Conservation (phyloP, 2,329 filamentous ascomycete genomes). For the Talaromyces sp. region DNA sequence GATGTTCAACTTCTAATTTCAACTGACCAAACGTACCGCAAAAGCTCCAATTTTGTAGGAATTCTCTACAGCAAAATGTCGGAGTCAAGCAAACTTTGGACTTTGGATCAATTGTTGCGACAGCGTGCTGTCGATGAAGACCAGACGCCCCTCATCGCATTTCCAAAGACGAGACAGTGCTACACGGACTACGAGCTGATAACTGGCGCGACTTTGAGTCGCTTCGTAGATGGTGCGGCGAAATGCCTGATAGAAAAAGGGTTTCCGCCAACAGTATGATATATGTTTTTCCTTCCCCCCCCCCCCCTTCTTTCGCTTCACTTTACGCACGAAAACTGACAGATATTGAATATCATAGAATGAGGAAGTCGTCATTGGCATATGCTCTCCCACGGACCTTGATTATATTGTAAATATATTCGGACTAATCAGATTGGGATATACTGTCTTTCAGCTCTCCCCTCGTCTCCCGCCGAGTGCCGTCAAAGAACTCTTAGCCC, state of each 20-base stretch:
- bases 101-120: slow-evolving; percentile 3
- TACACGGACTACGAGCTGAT: neutral
- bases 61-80: slow-evolving; percentile 4
- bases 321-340: neutral
- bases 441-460: slow-evolving; percentile 1
- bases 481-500: neutral
- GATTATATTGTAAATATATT: slow-evolving; percentile 1
- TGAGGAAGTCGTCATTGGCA: slow-evolving; percentile 1
- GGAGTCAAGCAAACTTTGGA: slow-evolving; percentile 1
- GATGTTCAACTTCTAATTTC: slow-evolving; percentile 1
- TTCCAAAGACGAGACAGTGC: slow-evolving; percentile 1
- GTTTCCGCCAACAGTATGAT: slow-evolving; percentile 1
- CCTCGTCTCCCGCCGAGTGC: neutral
- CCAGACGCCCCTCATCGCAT: slow-evolving; percentile 4
- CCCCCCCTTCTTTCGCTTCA: neutral
- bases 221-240: slow-evolving; percentile 2
- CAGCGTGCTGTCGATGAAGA: slow-evolving; percentile 5
- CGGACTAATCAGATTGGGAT: neutral
- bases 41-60: neutral
- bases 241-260: slow-evolving; percentile 4
- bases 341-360: slow-evolving; percentile 1
- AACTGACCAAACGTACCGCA: slow-evolving; percentile 1
- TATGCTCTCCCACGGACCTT: neutral
- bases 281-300: neutral
- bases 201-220: slow-evolving; percentile 2